phyloP scores from a whole-genome alignment of 148 eudicot species.

The Beta vulgaris region DNA sequence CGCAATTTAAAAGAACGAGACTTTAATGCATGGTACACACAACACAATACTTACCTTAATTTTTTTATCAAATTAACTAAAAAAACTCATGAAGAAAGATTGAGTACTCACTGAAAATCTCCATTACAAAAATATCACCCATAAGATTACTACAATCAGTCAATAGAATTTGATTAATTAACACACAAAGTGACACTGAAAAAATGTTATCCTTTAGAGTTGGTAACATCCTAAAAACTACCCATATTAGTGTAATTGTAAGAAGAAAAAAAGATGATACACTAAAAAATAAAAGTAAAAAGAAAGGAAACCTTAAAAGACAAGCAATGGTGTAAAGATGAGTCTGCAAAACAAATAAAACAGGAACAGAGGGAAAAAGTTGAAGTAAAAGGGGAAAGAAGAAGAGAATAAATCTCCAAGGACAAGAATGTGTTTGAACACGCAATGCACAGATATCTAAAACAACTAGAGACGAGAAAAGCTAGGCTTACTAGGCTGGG shows the following conservation, averaged over 20 bases:
- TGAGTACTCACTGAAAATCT: too few species aligned
- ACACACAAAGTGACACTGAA: background rate
- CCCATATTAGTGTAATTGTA: background rate
- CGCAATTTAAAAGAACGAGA: too few species aligned
- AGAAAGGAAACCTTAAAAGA: constrained; percentile 24
- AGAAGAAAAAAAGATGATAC: background rate
- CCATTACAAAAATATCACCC: too few species aligned
- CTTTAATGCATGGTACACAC: too few species aligned
- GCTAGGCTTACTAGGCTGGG: too few species aligned
- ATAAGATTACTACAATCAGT: background rate
- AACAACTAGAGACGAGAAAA: too few species aligned
- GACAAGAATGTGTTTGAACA: constrained; percentile 10
- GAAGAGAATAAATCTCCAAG: constrained; percentile 12
- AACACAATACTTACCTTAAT: too few species aligned
- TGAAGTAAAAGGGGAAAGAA: background rate
- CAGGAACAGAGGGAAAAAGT: background rate
- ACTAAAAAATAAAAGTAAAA: background rate
- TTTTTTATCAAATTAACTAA: too few species aligned
- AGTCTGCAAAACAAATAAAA: background rate
- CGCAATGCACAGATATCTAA: constrained; percentile 31
- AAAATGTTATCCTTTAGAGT: background rate
- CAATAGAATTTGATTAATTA: background rate
- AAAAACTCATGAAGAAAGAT: too few species aligned
- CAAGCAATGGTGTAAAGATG: constrained; percentile 30
- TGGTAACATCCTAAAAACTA: background rate